These are phyloP conservation scores for Pseudocercospora fijiensis DNA, from an alignment of 2,329 filamentous ascomycete genomes.

Conservation along the genomic window DNA sequence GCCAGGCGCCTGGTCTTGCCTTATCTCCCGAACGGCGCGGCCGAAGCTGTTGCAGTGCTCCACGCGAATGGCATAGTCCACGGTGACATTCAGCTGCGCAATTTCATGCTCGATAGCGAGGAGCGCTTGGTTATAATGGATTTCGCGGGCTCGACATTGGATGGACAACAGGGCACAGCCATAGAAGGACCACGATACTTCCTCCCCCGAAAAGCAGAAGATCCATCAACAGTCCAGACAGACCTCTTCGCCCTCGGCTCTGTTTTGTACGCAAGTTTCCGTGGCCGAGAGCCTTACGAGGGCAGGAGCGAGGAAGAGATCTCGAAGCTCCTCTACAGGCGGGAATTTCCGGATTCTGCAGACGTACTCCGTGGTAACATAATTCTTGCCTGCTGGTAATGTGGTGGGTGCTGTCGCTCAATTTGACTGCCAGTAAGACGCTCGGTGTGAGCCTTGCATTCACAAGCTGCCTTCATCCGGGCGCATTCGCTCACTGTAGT, in stretches of 20 bases:
- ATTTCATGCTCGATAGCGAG: conserved; percentile 4
- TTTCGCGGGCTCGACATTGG: conserved; percentile 7
- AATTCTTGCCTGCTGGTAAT: background rate
- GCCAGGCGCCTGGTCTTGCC: conserved; percentile 1
- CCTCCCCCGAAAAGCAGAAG: background rate
- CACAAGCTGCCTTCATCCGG: too few species aligned
- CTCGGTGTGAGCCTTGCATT: too few species aligned
- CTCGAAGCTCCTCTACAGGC: background rate
- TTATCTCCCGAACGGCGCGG: conserved; percentile 5
- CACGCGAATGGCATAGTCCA: background rate
- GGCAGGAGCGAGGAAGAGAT: background rate
- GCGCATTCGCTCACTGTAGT: too few species aligned
- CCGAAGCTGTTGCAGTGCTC: background rate
- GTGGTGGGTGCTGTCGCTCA: too few species aligned
- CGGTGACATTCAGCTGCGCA: conserved; percentile 2
- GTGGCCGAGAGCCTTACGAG: background rate
- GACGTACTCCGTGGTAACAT: background rate
- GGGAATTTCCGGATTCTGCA: background rate
- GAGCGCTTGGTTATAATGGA: conserved; percentile 4
- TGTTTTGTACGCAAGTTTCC: conserved; percentile 1
- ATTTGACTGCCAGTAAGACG: too few species aligned
- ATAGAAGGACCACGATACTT: conserved; percentile 5
- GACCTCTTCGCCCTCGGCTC: conserved; percentile 10
- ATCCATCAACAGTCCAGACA: conserved; percentile 7
- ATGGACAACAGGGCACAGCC: background rate